Base-by-base conservation (phyloP, 129 eudicot species). In the Rutidosis leptorrhynchoides region DNA sequence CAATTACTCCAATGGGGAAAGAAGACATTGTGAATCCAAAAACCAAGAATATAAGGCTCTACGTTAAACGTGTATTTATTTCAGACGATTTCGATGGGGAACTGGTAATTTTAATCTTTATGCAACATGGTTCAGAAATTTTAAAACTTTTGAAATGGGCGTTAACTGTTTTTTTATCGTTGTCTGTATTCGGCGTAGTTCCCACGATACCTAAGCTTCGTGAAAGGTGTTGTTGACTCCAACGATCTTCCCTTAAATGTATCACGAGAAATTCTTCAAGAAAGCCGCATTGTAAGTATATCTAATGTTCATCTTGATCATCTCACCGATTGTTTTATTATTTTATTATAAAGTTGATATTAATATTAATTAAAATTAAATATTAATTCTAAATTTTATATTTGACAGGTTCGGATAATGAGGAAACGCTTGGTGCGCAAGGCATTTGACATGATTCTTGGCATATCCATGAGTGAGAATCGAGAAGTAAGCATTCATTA, bases 51-150 rank as follows among this genome's bases (percentile, higher is more conserved):
- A 93, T 93, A 65, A 82, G 95, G 81, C 96, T 93, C 1, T 89
- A 85, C 75, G 99, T 93, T 35, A 93, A 93, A 48, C 87, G 99
- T 32, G 93, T 93, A 24, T 93, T 93, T 82, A 93, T 92, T 71
- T 92, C 96, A 33, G 96, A 92, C 32, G 98, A 92, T 78, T 92
- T 92, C 67, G 98, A 92, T 74, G 99, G 96, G 45, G 96, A 93
- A 68, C 55, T 93, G 95, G 99, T 93, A 80, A 89, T 70, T 62
- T 15, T 19, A 14, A 10, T 27, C 29, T n/a, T 51, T 27, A 17
- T 21, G n/a, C 21, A 14, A 35, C 26, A 37, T 71, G 1, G 1
- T 17, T 23, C 53, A 16, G 20, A 28, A 28, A n/a, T n/a, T 8
- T 64, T 19, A 17, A 14, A 37, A 37, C 19, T 67, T 58, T 10